phyloP scores from a whole-genome alignment of 805 yeast genomes.

The Ogataea nonfermentans region DNA sequence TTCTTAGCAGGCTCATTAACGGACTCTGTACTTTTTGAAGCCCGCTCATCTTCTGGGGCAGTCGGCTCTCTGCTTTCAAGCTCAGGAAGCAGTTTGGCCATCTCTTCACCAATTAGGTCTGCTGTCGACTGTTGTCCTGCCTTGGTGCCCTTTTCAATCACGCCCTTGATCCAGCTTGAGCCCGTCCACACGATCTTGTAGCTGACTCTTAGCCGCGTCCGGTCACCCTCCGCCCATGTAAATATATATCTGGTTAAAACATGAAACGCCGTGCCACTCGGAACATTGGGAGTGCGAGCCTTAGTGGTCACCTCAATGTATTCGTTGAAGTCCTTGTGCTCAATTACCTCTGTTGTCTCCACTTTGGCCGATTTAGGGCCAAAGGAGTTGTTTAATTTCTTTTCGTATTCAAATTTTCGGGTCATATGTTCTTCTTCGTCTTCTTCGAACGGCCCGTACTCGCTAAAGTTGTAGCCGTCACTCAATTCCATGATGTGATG shows the following conservation, averaged over 20 bases:
- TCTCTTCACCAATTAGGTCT: slow-evolving; percentile 34
- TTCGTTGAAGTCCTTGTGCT: slow-evolving; percentile 50
- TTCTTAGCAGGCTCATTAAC: background rate
- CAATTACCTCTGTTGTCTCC: slow-evolving; percentile 56
- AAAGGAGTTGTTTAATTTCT: slow-evolving; percentile 73
- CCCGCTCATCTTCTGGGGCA: background rate
- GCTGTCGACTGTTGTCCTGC: slow-evolving; percentile 76
- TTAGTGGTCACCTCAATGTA: slow-evolving; percentile 60
- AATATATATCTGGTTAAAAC: slow-evolving; percentile 71
- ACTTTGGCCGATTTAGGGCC: slow-evolving; percentile 91
- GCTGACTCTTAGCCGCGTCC: slow-evolving; percentile 61
- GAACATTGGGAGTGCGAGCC: slow-evolving; percentile 89
- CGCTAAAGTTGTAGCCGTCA: slow-evolving; percentile 47
- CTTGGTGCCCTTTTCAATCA: slow-evolving; percentile 80
- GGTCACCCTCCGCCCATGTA: slow-evolving; percentile 69
- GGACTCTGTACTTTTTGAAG: slow-evolving; percentile 1
- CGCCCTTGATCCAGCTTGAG: slow-evolving; percentile 84
- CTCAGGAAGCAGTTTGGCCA: slow-evolving; percentile 21
- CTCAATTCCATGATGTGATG: slow-evolving; percentile 39
- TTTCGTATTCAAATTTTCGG: slow-evolving; percentile 63
- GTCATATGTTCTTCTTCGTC: slow-evolving; percentile 40
- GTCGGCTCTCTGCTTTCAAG: slow-evolving; percentile 3
- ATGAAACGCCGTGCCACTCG: slow-evolving; percentile 80
- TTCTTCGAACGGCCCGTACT: slow-evolving; percentile 36
- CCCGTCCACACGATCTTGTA: slow-evolving; percentile 87